phyloP scores from a whole-genome alignment of 345 rosid genomes.

The Angophora floribunda region DNA sequence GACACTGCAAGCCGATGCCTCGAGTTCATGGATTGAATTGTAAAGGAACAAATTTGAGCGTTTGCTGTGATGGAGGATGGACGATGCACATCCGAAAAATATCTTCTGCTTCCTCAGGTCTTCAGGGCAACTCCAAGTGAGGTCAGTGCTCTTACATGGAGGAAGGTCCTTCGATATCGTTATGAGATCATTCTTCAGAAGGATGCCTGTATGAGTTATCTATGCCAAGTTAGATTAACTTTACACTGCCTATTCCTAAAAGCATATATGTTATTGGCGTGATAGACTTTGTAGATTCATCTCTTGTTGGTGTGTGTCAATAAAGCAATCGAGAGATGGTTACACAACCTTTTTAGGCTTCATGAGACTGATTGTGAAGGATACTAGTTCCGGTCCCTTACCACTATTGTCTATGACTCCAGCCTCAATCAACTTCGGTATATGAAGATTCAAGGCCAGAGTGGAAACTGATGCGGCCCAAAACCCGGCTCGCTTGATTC shows the following conservation, averaged over 20 bases:
- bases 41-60: constrained; percentile 1
- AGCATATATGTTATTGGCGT: background rate
- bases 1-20: background rate
- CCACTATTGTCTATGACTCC: constrained; percentile 9
- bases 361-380: background rate
- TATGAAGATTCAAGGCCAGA: constrained; percentile 1
- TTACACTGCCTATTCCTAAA: background rate
- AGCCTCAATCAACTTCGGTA: constrained; percentile 6
- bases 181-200: background rate
- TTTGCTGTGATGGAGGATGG: background rate
- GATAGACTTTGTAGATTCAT: background rate
- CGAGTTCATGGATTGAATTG: constrained; percentile 18
- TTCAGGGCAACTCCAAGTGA: background rate
- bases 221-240: background rate
- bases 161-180: background rate
- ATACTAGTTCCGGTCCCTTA: background rate
- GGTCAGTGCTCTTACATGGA: background rate
- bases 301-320: background rate
- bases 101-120: background rate
- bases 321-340: background rate
- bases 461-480: constrained; percentile 1
- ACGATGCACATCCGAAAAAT: background rate
- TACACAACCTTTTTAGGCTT: background rate
- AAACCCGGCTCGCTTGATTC: background rate
- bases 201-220: background rate